Conservation (phyloP, 805 yeast genomes). For the Kuraishia hungarica region DNA sequence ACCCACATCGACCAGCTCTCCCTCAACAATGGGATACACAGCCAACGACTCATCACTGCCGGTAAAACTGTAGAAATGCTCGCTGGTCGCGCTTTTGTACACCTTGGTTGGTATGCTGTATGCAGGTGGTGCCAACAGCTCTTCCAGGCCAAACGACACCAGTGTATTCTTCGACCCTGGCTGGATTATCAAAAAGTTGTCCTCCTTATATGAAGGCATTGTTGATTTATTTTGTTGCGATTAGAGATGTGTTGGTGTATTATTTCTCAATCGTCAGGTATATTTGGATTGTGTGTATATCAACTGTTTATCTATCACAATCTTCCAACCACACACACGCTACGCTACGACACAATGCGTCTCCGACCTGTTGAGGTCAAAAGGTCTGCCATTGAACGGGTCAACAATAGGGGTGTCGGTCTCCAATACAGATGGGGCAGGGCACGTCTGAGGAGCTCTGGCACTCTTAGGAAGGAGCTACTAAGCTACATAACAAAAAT, state of each 20-base stretch:
- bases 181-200: slow-evolving; percentile 44
- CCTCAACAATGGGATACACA: slow-evolving; percentile 56
- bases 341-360: neutral
- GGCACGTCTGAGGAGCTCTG: too few relatives aligned
- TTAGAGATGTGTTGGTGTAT: too few relatives aligned
- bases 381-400: neutral
- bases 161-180: slow-evolving; percentile 74
- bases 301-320: neutral
- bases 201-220: slow-evolving; percentile 28
- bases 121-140: slow-evolving; percentile 65
- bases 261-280: too few relatives aligned
- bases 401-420: too few relatives aligned
- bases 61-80: slow-evolving; percentile 25
- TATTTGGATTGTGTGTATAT: too few relatives aligned
- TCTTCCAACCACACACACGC: neutral
- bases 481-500: too few relatives aligned
- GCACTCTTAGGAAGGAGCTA: too few relatives aligned
- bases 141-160: slow-evolving; percentile 76
- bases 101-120: slow-evolving; percentile 74
- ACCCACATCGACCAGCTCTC: slow-evolving; percentile 55
- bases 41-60: slow-evolving; percentile 30
- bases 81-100: slow-evolving; percentile 16
- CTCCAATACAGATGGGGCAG: too few relatives aligned
- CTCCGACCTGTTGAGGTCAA: neutral
- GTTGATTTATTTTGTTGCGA: too few relatives aligned